Evolutionary conservation across 768 basidiomycete genomes (phyloP), one percentile per base, ranked within the genome.

Genomic region (Zangia roseola): DNA sequence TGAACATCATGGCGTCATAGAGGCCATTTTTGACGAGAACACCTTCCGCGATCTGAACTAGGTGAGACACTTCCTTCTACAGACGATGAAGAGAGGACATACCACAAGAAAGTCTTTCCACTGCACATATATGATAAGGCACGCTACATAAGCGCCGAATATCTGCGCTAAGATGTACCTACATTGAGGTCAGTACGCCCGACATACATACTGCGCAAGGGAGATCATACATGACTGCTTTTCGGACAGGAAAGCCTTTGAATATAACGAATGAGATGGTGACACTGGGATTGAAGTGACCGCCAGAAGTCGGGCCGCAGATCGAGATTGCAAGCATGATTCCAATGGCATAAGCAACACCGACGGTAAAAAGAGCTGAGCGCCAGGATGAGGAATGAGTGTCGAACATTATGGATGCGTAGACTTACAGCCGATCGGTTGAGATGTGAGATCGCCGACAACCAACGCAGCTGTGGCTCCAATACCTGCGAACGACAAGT

Each of bases 151-250:
- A 12, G 75, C 81, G 5, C 86, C 88, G 5, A 85, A 53, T 52
- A 85, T 74, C 59, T 90, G 87, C 0, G 83, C 78, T 12, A 77
- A 35, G 50, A 87, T 83, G 58, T 85, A 88, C 65, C 84, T 86
- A 20, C 10, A n/a, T 28, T 10, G 14, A 26, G 17, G 30, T 69
- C 54, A 36, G 59, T 52, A 28, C 45, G 33, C 19, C 24, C 13
- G 34, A 45, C 44, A 20, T 20, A 45, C 44, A 20, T 20, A 8
- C 19, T n/a, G 25, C 28, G 5, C 28, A 10, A 8, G 5, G 57
- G 35, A 12, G 16, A n/a, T 58, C 69, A 49, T 34, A 83, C 84
- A 78, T 68, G 23, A 68, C 39, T 4, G 77, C 83, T 48, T 82
- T 86, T 38, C 60, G 44, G 12, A 63, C 45, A 2, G 85, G 81